A percentile compares a stretch with the other conserved stretches of the same genome.
Conservation (phyloP, 2,329 filamentous ascomycete species). For the Rutstroemia sp. region DNA sequence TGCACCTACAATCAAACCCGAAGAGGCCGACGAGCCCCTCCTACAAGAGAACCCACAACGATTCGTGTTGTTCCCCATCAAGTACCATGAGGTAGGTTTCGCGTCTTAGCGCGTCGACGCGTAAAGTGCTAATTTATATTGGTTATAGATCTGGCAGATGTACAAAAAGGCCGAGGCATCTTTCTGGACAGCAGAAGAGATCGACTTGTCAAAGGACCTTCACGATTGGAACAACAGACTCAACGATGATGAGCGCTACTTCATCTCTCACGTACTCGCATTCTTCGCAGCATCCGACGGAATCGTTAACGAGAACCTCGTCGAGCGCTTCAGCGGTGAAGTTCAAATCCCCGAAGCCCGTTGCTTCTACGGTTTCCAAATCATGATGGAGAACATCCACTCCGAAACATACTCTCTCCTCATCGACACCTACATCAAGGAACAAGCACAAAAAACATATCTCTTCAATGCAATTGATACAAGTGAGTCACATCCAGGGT, state of each 20-base stretch:
- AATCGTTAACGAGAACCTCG: conserved; percentile 98
- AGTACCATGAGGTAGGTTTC: conserved; percentile 90
- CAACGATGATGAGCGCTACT: conserved; percentile 95
- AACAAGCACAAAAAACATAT: conserved; percentile 85
- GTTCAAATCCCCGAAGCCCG: conserved; percentile 96
- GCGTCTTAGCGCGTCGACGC: conserved; percentile 46
- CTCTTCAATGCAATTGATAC: conserved; percentile 99
- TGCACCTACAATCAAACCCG: conserved; percentile 50
- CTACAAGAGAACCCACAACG: conserved; percentile 92
- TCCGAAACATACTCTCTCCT: conserved; percentile 98
- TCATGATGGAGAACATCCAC: conserved; percentile 99
- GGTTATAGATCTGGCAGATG: conserved; percentile 92
- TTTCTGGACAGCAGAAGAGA: conserved; percentile 99
- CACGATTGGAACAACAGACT: conserved; percentile 99
- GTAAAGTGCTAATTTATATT: conserved; percentile 48
- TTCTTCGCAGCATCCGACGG: conserved; percentile 99
- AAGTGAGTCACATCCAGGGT: conserved; percentile 48
- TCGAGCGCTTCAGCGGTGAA: conserved; percentile 95
- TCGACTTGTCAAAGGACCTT: conserved; percentile 96
- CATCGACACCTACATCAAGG: conserved; percentile 99
- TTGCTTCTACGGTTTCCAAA: conserved; percentile 99
- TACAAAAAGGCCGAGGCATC: conserved; percentile 99
- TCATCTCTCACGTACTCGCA: conserved; percentile 95
- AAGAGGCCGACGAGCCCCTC: conserved; percentile 80
- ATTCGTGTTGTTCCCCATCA: conserved; percentile 97